Evolutionary conservation across 2,329 filamentous ascomycete species (phyloP).

Genomic region (Biscogniauxia marginata): DNA sequence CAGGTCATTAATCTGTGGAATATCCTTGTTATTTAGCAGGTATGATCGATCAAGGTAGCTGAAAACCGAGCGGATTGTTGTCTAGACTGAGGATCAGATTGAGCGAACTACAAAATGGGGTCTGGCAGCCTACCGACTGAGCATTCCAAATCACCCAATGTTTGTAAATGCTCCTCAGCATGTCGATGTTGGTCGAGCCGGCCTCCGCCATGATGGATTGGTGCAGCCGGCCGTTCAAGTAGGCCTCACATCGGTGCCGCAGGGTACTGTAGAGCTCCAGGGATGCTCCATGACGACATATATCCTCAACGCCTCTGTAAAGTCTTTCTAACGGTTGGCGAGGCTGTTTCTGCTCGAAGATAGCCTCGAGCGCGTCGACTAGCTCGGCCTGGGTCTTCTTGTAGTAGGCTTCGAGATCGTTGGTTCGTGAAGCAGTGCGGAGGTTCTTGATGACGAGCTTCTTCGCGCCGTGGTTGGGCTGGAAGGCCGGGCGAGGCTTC

Average conservation of each 20-base stretch:
- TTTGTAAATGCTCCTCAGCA: slow-evolving; percentile 54
- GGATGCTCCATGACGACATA: slow-evolving; percentile 77
- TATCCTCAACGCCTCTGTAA: slow-evolving; percentile 87
- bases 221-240: slow-evolving; percentile 64
- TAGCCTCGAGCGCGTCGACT: slow-evolving; percentile 66
- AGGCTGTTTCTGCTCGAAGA: slow-evolving; percentile 67
- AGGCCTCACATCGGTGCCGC: slow-evolving; percentile 61
- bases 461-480: slow-evolving; percentile 74
- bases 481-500: slow-evolving; percentile 51
- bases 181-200: slow-evolving; percentile 57
- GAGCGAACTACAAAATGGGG: not conserved
- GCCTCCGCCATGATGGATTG: slow-evolving; percentile 51
- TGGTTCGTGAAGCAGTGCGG: slow-evolving; percentile 54
- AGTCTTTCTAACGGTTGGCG: slow-evolving; percentile 80
- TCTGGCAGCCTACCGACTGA: slow-evolving; percentile 60
- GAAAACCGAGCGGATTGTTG: slow-evolving; percentile 81
- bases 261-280: slow-evolving; percentile 66
- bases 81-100: slow-evolving; percentile 27
- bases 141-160: slow-evolving; percentile 77
- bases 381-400: slow-evolving; percentile 72
- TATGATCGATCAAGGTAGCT: slow-evolving; percentile 93
- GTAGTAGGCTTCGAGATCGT: slow-evolving; percentile 75
- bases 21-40: slow-evolving; percentile 69
- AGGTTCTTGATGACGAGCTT: slow-evolving; percentile 95
- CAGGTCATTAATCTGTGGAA: slow-evolving; percentile 76